Evolutionary conservation across 495 filamentous ascomycete species (phyloP).

Genomic region (Penicillium ucsense): DNA sequence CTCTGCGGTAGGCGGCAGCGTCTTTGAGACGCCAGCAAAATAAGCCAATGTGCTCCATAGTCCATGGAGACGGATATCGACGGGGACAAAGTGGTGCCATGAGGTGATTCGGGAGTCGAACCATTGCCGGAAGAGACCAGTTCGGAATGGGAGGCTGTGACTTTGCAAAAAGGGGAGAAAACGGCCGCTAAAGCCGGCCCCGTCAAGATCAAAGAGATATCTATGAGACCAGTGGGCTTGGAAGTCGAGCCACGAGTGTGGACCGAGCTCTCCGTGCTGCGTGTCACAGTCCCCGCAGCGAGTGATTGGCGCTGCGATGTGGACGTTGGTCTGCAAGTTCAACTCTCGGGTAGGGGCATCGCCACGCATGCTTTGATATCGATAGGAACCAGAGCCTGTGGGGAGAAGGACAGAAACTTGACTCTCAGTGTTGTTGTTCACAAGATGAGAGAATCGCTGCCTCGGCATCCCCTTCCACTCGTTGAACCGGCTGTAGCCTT

Average conservation of each 20-base stretch:
- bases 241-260: constrained; percentile 34
- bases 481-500: constrained; percentile 43
- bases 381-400: constrained; percentile 19
- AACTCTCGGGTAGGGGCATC: constrained; percentile 18
- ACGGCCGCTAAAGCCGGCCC: constrained; percentile 55
- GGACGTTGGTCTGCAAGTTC: constrained; percentile 27
- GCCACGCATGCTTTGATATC: constrained; percentile 30
- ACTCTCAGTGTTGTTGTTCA: constrained; percentile 42
- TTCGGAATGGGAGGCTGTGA: constrained; percentile 52
- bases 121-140: constrained; percentile 64
- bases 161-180: constrained; percentile 54
- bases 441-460: constrained; percentile 46
- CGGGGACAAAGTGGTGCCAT: constrained; percentile 71
- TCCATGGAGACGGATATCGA: constrained; percentile 58
- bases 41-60: constrained; percentile 57
- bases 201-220: constrained; percentile 59
- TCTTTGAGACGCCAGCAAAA: constrained; percentile 38
- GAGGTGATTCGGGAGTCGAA: constrained; percentile 58
- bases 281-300: constrained; percentile 49
- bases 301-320: constrained; percentile 41
- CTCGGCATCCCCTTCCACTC: constrained; percentile 51
- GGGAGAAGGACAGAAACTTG: constrained; percentile 34
- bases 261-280: constrained; percentile 42
- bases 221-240: constrained; percentile 55
- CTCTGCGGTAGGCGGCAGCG: neutral